Evolutionary conservation across 352 stramenopile genomes (phyloP).

Genomic region (Globisporangium recalcitrans): DNA sequence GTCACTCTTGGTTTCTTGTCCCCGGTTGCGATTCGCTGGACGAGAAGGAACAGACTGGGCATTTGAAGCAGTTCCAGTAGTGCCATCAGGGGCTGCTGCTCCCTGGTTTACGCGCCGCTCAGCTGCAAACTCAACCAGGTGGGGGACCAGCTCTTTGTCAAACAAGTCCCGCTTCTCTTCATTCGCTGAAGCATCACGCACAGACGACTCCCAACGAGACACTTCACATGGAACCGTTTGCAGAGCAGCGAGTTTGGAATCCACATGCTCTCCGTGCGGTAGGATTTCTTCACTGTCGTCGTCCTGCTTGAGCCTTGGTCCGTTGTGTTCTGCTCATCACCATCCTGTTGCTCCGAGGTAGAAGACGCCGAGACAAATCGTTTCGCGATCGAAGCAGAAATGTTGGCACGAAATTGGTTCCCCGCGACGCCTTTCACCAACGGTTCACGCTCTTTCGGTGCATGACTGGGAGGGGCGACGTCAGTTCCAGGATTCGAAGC

Average conservation of each 20-base stretch:
- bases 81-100: neutral
- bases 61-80: neutral
- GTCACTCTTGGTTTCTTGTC: neutral
- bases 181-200: constrained; percentile 14
- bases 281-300: constrained; percentile 30
- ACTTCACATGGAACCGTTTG: constrained; percentile 82
- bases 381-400: constrained; percentile 78
- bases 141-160: constrained; percentile 61
- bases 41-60: neutral
- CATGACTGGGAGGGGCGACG: neutral
- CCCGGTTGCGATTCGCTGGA: neutral
- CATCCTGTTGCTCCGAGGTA: constrained; percentile 9
- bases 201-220: constrained; percentile 23
- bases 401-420: constrained; percentile 63
- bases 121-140: constrained; percentile 61
- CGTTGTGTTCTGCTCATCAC: neutral
- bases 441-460: constrained; percentile 24
- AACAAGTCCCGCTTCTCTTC: constrained; percentile 49
- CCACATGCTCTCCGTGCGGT: constrained; percentile 50
- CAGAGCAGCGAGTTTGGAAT: constrained; percentile 66
- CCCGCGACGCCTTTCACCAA: constrained; percentile 26
- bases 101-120: constrained; percentile 17
- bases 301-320: neutral
- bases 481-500: neutral
- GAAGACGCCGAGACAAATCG: constrained; percentile 58